phyloP scores from a whole-genome alignment of 352 stramenopile genomes.

The Globisporangium barbulae region DNA sequence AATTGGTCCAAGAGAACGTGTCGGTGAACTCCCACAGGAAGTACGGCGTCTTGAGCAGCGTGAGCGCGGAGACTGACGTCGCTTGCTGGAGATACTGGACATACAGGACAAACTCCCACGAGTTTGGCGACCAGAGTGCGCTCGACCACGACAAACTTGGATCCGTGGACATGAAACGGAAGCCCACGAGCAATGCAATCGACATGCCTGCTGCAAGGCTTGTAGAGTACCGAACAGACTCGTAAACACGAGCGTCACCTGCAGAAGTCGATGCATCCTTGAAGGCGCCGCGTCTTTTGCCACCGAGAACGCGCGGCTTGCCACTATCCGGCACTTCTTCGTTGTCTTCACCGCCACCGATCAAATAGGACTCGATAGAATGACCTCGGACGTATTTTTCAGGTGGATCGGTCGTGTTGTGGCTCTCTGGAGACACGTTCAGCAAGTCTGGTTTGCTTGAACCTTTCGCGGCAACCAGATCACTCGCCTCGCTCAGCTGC shows the following conservation, averaged over 20 bases:
- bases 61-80: conserved; percentile 36
- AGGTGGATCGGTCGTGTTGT: conserved; percentile 9
- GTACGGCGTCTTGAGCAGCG: conserved; percentile 29
- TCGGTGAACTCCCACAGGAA: conserved; percentile 39
- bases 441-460: conserved; percentile 10
- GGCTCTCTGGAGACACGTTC: not conserved
- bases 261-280: not conserved
- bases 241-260: conserved; percentile 11
- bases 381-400: conserved; percentile 31
- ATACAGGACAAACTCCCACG: conserved; percentile 51
- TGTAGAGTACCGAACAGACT: conserved; percentile 21
- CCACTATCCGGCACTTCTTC: not conserved
- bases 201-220: conserved; percentile 18
- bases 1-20: conserved; percentile 44
- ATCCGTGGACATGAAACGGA: conserved; percentile 23
- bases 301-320: conserved; percentile 13
- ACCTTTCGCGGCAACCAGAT: not conserved
- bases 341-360: too few species aligned
- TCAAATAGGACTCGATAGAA: not conserved
- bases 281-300: not conserved
- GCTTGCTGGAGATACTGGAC: conserved; percentile 40
- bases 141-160: conserved; percentile 13
- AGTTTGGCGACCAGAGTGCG: conserved; percentile 26
- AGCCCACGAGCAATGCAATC: conserved; percentile 16
- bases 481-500: conserved; percentile 5